Evolutionary conservation across 148 eudicot species (phyloP), one percentile per base, ranked within the genome.

Genomic region (Suaeda aralocaspica): DNA sequence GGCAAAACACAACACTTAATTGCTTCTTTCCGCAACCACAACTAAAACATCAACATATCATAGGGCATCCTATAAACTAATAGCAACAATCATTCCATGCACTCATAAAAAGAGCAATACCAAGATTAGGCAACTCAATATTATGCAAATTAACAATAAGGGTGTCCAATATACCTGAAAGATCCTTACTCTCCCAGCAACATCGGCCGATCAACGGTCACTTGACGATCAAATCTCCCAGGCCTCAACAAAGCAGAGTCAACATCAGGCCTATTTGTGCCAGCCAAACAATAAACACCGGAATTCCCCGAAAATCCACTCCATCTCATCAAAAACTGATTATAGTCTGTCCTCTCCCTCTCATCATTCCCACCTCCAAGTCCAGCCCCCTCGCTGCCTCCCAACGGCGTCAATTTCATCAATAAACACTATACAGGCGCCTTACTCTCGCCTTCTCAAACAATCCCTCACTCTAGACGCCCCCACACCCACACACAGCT

Each of bases 371-470:
- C 99, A 70, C 99, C 99, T 6, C 99, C 99, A 16, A 94, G 45
- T 2, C 99, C 99, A 1, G 99, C 99, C 19, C n/a, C 99, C 99
- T 85, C 99, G 89, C 75, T 94, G 99, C 81, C 99, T 89, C 52
- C 99, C 99, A 50, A 94, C 99, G 1, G 99, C 99, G 79, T 94
- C 99, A 73, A 94, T 94, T 82, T 94, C 99, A 73, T 94, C 99
- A 56, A 94, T 94, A 59, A 94, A 94, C 75, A 94, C 99, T 78
- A 94, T 94, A 63, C 99, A 89, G 99, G 99, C 1, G 99, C 99
- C 66, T 91, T 91, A 0, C 90, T 72, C 74, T 91, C 91, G 99
- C 99, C 84, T 94, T 91, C 82, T 94, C 97, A 57, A 94, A 94
- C 84, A 94, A 78, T 94, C 97, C 77, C 99, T 85, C 59, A 94